Base-by-base conservation (phyloP, 306 rosid species). In the Hylodesmum podocarpum region DNA sequence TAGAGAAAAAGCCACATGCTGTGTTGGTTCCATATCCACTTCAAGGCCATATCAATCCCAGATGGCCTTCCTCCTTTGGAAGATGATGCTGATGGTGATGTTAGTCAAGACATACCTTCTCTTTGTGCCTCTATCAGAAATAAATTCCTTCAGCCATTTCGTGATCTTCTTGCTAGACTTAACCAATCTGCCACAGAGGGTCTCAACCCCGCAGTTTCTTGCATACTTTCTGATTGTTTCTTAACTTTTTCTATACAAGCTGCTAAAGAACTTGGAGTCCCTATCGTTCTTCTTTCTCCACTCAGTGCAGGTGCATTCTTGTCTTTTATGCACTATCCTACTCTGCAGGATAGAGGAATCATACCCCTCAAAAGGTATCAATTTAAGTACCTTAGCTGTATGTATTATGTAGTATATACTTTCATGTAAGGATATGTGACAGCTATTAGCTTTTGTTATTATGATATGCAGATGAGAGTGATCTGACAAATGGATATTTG, bases 1-100 rank as follows among this genome's bases (percentile, higher is more conserved):
- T 76, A 15, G 87, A 86, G 69, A 89, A 74, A 75, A 88, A 91
- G 61, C 78, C 66, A 4, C 76, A 44, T 15, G 72, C 43, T 18
- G 85, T 75, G 55, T 37, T 70, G 16, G 70, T 21, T 3, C 85
- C 81, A 25, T 70, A 2, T 64, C 85, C 81, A 24, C 12, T 71
- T 34, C 81, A 81, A 69, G 81, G 81, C n/a, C 81, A 81, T 44
- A 44, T 81, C 1, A 81, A 55, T 77, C 69, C 80, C 84, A 25
- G 84, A 80, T 44, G 84, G 84, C n/a, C 84, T 81, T 69, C 65
- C 84, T 2, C 65, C 83, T 0, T 8, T 40, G 15, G 83, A 40
- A 25, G 34, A 3, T 5, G 76, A 66, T 51, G 68, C 6, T 33
- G 21, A 55, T 39, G 70, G 7, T 44, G 37, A 61, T 62, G 70